Evolutionary conservation across 164 flowering plant genomes (phyloP), one percentile per base, ranked within the genome.

Genomic region (Piper longum): DNA sequence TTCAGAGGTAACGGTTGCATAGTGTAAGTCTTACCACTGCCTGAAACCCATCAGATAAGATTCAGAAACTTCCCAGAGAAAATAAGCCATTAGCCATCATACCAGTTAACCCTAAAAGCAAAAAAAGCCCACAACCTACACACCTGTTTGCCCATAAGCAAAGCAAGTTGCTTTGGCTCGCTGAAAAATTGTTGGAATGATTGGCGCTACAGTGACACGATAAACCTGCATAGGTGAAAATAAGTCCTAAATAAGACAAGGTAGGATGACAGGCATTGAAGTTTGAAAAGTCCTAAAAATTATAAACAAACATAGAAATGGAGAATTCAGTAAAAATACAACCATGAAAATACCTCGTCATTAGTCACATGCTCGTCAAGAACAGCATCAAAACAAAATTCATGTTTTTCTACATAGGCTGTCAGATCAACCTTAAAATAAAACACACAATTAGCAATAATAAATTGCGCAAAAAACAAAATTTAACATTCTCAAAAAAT

Each of bases 81-180:
- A 39, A 0, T 4, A 9, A 7, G 5, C 4, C 6, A 36, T 18
- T 18, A 4, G 52, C 9, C 12, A 48, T 14, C 7, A 5, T 26
- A 26, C 36, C 36, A 2, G 36, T 26, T 26, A 26, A 2, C 36
- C 3, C 7, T 16, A 55, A 17, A 55, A 2, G 51, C 6, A 41
- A 18, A 26, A 62, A 62, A 51, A 52, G 2, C 48, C 1, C 6
- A 9, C 6, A 5, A 62, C 52, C 43, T n/a, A 45, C 39, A 12
- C n/a, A 91, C 97, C 97, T 78, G 99, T 95, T 70, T 95, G 99
- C 59, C 99, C 99, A 81, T 93, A 93, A 14, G 99, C 99, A 76
- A 93, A 93, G 78, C 99, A 93, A 41, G 99, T 93, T 59, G 99
- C 99, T 77, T 90, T 93, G 45, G 97, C 87, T 66, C 91, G 75